phyloP scores from a whole-genome alignment of 495 filamentous ascomycete genomes.

The Penicillium canescens region DNA sequence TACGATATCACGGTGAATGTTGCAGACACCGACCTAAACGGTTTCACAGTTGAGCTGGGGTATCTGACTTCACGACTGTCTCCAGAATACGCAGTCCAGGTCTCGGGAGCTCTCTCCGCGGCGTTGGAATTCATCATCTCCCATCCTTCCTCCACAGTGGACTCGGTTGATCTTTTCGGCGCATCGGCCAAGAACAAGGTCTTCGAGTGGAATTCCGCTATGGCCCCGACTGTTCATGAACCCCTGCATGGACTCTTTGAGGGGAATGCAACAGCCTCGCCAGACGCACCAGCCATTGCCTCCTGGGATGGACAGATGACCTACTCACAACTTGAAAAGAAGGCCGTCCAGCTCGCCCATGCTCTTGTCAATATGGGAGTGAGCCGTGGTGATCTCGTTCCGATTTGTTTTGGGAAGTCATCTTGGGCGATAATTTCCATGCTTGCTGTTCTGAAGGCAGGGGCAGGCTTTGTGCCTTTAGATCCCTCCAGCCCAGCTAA shows the following conservation, averaged over 20 bases:
- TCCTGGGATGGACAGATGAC: conserved; percentile 53
- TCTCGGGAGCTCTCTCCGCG: not conserved
- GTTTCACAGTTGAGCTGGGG: not conserved
- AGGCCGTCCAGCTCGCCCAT: conserved; percentile 24
- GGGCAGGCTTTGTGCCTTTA: conserved; percentile 29
- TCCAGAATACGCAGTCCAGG: not conserved
- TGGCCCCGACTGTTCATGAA: not conserved
- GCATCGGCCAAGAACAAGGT: not conserved
- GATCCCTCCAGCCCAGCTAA: not conserved
- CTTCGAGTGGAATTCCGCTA: not conserved
- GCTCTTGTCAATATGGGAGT: conserved; percentile 30
- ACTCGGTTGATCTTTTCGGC: not conserved
- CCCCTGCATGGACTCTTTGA: not conserved
- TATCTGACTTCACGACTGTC: not conserved
- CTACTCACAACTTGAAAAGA: conserved; percentile 42
- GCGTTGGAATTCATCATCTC: not conserved
- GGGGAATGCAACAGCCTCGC: not conserved
- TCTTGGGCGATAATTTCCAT: conserved; percentile 41
- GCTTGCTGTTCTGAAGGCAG: conserved; percentile 46
- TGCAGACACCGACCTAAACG: not conserved
- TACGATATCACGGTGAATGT: not conserved
- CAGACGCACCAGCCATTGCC: conserved; percentile 26
- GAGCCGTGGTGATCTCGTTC: conserved; percentile 33
- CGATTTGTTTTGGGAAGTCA: conserved; percentile 48
- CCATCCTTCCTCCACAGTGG: not conserved